Base-by-base conservation (phyloP, 2,329 filamentous ascomycete genomes). In the Kalmusia sp. region DNA sequence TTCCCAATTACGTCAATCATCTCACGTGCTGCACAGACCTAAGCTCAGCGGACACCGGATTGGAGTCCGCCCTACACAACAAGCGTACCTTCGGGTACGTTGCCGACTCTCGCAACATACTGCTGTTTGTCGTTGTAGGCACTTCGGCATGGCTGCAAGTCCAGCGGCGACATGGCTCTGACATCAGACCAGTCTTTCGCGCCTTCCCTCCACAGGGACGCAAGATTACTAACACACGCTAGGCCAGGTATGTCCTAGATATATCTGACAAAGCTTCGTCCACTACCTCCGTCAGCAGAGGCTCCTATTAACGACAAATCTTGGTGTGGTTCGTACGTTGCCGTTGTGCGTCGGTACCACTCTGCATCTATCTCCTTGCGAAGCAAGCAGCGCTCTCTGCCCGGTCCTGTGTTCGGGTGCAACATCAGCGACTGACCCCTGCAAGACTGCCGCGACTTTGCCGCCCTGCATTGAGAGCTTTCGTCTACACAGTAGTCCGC, bases 181-280 rank as follows among this genome's bases (percentile, higher is more conserved):
- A 45, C 41, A 45, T 45, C 30, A 46, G 43, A 35, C 22, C 40
- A 44, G 17, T 38, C 8, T 22, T 5, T 24, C 19, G 35, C 24
- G 5, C 19, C 35, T 38, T 38, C 19, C 35, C 35, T 19, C 35
- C 35, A 14, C 40, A 33, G 28, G 40, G 19, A 12, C 8, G n/a
- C 14, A n/a, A n/a, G 30, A 21, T 46, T 25, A 46, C 4, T 46
- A 35, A 46, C 27, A 12, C 12, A 25, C 30, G n/a, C 43, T 46
- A 46, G 22, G 19, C 35, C 43, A 4, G 12, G 35, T 31, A 7
- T 12, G n/a, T 12, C 11, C 14, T 35, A 46, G 43, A 7, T 7
- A 11, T 12, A 25, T 34, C 43, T 46, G 30, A 46, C 43, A 46
- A 46, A 46, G 30, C 43, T 14, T 46, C 14, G 21, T 35, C 17